Evolutionary conservation across 192 early-diverging fungal species (phyloP), one percentile per base, ranked within the genome.

Genomic region (Cladochytrium replicatum): DNA sequence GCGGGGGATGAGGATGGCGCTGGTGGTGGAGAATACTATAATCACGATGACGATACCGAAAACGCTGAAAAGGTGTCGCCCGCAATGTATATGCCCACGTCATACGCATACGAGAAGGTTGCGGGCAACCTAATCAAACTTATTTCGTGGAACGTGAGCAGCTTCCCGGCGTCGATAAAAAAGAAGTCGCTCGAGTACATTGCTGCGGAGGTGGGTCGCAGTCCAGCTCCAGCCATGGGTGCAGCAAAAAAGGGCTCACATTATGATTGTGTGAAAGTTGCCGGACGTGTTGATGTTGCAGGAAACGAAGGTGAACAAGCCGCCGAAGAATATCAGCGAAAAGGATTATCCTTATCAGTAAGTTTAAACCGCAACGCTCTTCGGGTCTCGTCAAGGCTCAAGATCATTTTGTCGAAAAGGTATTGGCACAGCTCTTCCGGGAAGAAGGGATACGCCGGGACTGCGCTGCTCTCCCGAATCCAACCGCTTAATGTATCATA

Each of bases 221-320:
- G 11, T 42, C 2, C 29, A 25, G 24, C 7, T 13, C 38, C 6
- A 31, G 13, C 11, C 13, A 25, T 0, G 2, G 32, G n/a, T 3
- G 1, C n/a, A n/a, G n/a, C n/a, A n/a, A n/a, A 22, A 15, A 24
- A 24, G 44, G 69, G 84, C 83, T 0, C 85, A 81, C 49, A 80
- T 76, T 32, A 66, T 60, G 15, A 88, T 88, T 46, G 67, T 57
- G n/a, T 81, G 81, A 0, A 85, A 90, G 60, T 65, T 86, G 42
- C 77, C 91, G 0, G 89, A 91, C 50, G 71, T 93, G 22, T 44
- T 91, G 1, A 86, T 81, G 51, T 29, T 93, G 30, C 88, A 91
- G 58, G 91, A 91, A 55, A 89, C 84, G 38, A 93, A 91, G 63
- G 67, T 85, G 9, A 85, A 87, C 56, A 23, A 80, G 54, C 69